A percentile compares a stretch with the other conserved stretches of the same genome.
phyloP scores from a whole-genome alignment of 805 yeast species.

The Torulaspora gathmanii region DNA sequence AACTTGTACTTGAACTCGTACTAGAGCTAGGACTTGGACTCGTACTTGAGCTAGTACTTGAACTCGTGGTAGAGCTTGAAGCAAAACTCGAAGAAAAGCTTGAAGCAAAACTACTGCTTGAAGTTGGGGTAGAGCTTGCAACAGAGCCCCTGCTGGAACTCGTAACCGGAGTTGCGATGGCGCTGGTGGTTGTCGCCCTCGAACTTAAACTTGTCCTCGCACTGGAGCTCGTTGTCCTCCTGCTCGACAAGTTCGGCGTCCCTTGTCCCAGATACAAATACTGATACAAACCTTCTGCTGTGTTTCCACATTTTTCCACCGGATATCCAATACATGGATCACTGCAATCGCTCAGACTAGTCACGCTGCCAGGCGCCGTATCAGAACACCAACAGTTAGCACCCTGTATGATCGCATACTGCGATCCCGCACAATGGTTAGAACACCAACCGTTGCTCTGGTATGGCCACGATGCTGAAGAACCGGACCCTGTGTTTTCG shows the following conservation, averaged over 20 bases:
- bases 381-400: constrained; percentile 30
- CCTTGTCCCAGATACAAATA: constrained; percentile 22
- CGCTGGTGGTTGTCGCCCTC: not conserved
- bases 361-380: constrained; percentile 15
- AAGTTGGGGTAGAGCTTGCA: not conserved
- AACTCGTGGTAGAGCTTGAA: not conserved
- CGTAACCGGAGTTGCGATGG: too few species aligned
- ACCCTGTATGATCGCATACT: constrained; percentile 28
- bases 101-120: not conserved
- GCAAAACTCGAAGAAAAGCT: not conserved
- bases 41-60: too few species aligned
- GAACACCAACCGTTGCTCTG: constrained; percentile 28
- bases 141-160: not conserved
- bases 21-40: not conserved
- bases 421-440: constrained; percentile 19
- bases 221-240: not conserved
- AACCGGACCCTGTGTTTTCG: constrained; percentile 7
- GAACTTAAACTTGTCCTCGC: constrained; percentile 5
- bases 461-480: constrained; percentile 6
- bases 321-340: constrained; percentile 28
- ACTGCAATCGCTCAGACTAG: constrained; percentile 20
- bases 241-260: constrained; percentile 4
- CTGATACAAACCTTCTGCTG: constrained; percentile 19
- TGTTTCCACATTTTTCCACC: constrained; percentile 27
- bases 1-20: not conserved